These are phyloP conservation scores for Yarrowia sp. DNA, from an alignment of 805 yeast genomes.

Conservation along the genomic window DNA sequence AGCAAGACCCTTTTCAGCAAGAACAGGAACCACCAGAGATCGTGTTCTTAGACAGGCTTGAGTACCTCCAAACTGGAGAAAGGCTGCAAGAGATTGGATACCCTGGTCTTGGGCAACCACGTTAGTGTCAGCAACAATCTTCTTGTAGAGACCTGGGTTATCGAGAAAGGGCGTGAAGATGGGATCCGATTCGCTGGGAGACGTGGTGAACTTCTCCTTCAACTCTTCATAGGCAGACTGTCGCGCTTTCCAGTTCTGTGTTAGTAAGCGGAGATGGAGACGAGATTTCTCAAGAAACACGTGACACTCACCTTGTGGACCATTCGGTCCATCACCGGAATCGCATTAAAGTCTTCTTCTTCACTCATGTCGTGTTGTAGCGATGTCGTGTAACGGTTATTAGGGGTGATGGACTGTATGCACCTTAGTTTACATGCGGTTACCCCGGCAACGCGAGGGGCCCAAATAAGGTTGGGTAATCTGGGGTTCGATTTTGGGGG, in stretches of 20 bases:
- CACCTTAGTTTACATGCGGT: constrained; percentile 25
- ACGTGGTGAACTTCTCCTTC: constrained; percentile 57
- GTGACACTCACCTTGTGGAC: constrained; percentile 61
- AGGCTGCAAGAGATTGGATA: constrained; percentile 60
- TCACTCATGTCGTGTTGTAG: constrained; percentile 49
- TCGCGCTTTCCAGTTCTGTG: constrained; percentile 81
- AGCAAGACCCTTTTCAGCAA: constrained; percentile 83
- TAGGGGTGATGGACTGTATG: not conserved
- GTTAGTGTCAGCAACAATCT: constrained; percentile 75
- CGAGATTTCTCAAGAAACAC: not conserved
- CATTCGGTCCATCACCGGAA: constrained; percentile 72
- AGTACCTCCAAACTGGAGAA: constrained; percentile 64
- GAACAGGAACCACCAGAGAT: constrained; percentile 45
- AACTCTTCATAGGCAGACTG: constrained; percentile 77
- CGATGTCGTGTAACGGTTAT: constrained; percentile 3
- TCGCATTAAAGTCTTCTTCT: constrained; percentile 65
- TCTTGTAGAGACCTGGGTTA: constrained; percentile 63
- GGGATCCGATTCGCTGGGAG: constrained; percentile 63
- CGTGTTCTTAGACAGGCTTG: constrained; percentile 51
- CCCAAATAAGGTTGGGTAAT: not conserved
- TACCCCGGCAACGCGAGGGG: constrained; percentile 19
- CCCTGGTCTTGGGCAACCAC: constrained; percentile 93
- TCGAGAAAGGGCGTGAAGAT: constrained; percentile 60
- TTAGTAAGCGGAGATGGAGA: constrained; percentile 1
- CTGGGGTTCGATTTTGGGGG: constrained; percentile 4